Evolutionary conservation across 164 flowering plant species (phyloP).

Genomic region (Cinnamomum micranthum): DNA sequence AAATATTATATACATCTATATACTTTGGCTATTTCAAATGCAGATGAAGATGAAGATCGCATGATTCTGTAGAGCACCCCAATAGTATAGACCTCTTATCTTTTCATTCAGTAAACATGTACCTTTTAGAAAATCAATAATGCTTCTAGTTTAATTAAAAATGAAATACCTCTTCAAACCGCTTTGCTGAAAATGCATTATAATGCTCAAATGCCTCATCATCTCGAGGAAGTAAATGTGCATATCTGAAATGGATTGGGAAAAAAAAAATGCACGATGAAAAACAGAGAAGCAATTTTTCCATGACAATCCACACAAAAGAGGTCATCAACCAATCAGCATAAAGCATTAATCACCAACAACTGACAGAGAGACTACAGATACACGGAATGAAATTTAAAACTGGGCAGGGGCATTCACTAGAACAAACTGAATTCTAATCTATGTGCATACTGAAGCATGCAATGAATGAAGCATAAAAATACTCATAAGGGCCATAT

Average conservation of each 20-base stretch:
- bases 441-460: no score
- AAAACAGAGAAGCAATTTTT: background rate
- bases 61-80: no score
- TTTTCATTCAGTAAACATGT: background rate
- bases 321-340: background rate
- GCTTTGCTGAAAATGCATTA: conserved; percentile 58
- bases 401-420: no score
- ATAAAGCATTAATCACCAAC: background rate
- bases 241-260: conserved; percentile 42
- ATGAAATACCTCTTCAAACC: conserved; percentile 79
- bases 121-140: background rate
- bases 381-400: no score
- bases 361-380: background rate
- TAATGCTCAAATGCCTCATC: conserved; percentile 90
- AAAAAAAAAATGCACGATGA: background rate
- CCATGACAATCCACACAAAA: background rate
- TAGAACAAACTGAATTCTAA: no score
- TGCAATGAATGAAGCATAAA: no score
- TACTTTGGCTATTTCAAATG: no score
- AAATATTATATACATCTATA: no score
- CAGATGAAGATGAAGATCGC: no score
- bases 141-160: background rate
- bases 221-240: conserved; percentile 90
- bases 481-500: no score
- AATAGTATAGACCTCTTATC: background rate